Conservation (phyloP, 1,284 basidiomycete species). For the Cerrena zonata region DNA sequence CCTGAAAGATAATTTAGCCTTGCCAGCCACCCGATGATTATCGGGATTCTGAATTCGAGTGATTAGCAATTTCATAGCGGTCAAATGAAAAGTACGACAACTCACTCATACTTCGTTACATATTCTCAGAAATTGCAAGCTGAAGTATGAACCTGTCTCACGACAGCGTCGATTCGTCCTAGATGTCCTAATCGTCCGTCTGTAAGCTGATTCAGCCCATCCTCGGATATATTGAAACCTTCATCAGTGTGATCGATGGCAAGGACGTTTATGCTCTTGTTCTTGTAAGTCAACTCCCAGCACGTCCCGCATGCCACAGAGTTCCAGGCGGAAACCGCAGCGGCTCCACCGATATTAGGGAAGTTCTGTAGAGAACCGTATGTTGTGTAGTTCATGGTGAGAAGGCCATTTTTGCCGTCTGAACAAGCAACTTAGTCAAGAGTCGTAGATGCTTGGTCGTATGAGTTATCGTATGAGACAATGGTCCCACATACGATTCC, state of each 20-base stretch:
- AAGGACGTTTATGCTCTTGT: constrained; percentile 34
- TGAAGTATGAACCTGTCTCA: constrained; percentile 20
- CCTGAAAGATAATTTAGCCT: no score
- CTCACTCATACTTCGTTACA: background rate
- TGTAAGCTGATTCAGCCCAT: constrained; percentile 28
- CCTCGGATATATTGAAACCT: constrained; percentile 36
- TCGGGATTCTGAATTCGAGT: no score
- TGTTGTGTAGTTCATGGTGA: constrained; percentile 38
- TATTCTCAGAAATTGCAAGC: constrained; percentile 21
- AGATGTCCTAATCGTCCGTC: constrained; percentile 17
- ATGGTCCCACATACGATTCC: constrained; percentile 21
- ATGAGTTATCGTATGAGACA: constrained; percentile 38
- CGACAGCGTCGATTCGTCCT: constrained; percentile 23
- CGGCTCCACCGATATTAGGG: constrained; percentile 47
- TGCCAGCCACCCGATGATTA: no score
- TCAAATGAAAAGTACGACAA: background rate
- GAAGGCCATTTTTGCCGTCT: constrained; percentile 39
- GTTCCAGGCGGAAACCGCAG: constrained; percentile 37
- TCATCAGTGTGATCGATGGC: constrained; percentile 36
- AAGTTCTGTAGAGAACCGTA: constrained; percentile 43
- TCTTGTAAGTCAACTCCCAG: constrained; percentile 38
- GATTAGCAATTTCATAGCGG: no score
- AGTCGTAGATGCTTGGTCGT: constrained; percentile 32
- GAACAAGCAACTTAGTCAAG: constrained; percentile 44
- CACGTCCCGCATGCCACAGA: constrained; percentile 41